Conservation (phyloP, 1,139 yeast species). For the Candida pseudoviswanathii region DNA sequence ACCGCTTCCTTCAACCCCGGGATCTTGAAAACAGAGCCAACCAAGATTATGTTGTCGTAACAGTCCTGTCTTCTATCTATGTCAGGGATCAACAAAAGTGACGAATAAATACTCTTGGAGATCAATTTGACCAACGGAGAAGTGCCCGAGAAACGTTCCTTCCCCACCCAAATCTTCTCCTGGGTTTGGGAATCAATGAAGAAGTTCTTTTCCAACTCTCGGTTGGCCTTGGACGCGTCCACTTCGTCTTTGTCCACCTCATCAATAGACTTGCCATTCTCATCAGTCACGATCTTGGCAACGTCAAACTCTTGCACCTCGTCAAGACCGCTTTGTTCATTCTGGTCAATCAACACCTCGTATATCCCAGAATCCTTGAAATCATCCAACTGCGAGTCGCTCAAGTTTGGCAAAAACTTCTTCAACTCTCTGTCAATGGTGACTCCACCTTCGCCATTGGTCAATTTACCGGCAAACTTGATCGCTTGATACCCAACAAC, state of each 20-base stretch:
- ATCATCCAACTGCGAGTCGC: constrained; percentile 63
- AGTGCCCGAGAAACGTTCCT: constrained; percentile 84
- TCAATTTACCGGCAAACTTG: constrained; percentile 52
- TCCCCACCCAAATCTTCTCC: constrained; percentile 65
- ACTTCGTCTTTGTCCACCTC: constrained; percentile 21
- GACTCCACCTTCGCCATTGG: constrained; percentile 60
- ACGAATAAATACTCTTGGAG: constrained; percentile 54
- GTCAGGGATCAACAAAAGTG: constrained; percentile 62
- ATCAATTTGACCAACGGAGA: constrained; percentile 57
- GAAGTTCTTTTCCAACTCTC: constrained; percentile 64
- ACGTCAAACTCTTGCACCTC: constrained; percentile 77
- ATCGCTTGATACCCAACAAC: constrained; percentile 69
- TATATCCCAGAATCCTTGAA: constrained; percentile 75
- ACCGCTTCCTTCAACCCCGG: constrained; percentile 78
- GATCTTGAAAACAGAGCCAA: constrained; percentile 76
- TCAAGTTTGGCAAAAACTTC: constrained; percentile 59
- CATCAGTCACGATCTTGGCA: constrained; percentile 79
- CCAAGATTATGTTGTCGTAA: constrained; percentile 80
- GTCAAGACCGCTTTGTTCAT: constrained; percentile 55
- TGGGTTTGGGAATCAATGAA: constrained; percentile 63
- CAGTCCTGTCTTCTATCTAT: constrained; percentile 76
- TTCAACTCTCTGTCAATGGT: constrained; percentile 57
- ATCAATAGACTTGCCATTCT: constrained; percentile 19
- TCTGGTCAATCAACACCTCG: constrained; percentile 70
- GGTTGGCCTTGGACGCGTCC: constrained; percentile 44